These are phyloP conservation scores for Mucor piriformis DNA, from an alignment of 371 early-diverging fungal genomes.

Conservation along the genomic window DNA sequence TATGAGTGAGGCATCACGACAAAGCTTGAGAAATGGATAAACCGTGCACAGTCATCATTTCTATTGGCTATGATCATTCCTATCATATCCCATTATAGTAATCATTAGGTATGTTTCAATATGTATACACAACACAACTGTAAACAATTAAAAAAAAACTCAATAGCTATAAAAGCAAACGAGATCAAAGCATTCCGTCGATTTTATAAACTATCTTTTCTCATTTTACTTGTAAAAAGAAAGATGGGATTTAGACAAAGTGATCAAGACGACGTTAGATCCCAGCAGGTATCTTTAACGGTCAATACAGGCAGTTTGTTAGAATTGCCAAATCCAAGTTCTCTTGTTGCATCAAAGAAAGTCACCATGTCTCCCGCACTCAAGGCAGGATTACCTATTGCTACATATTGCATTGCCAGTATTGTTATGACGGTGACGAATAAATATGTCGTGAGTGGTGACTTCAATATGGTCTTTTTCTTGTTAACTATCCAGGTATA, in stretches of 20 bases:
- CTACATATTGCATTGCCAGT: slow-evolving; percentile 87
- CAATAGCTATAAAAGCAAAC: not conserved
- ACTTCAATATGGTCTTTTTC: slow-evolving; percentile 90
- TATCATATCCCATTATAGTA: slow-evolving; percentile 4
- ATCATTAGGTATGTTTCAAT: slow-evolving; percentile 14
- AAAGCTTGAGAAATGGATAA: no score
- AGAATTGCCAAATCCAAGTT: slow-evolving; percentile 9
- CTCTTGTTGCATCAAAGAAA: slow-evolving; percentile 26
- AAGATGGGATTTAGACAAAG: slow-evolving; percentile 13
- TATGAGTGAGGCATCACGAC: no score
- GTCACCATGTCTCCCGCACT: slow-evolving; percentile 21
- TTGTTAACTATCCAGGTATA: slow-evolving; percentile 63
- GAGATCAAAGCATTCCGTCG: not conserved
- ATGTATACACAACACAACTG: not conserved
- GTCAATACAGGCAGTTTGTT: slow-evolving; percentile 15
- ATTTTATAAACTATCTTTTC: not conserved
- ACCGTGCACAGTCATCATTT: no score
- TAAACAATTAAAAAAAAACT: not conserved
- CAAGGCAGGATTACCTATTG: slow-evolving; percentile 60
- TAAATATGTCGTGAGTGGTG: slow-evolving; percentile 89
- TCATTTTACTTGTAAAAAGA: not conserved
- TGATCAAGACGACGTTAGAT: slow-evolving; percentile 5
- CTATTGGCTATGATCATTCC: not conserved
- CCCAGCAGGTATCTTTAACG: slow-evolving; percentile 3
- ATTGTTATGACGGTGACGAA: slow-evolving; percentile 97